A percentile compares a stretch with the other conserved stretches of the same genome.
Evolutionary conservation across 805 yeast genomes (phyloP).

Genomic region (Barnettozyma vustinii): DNA sequence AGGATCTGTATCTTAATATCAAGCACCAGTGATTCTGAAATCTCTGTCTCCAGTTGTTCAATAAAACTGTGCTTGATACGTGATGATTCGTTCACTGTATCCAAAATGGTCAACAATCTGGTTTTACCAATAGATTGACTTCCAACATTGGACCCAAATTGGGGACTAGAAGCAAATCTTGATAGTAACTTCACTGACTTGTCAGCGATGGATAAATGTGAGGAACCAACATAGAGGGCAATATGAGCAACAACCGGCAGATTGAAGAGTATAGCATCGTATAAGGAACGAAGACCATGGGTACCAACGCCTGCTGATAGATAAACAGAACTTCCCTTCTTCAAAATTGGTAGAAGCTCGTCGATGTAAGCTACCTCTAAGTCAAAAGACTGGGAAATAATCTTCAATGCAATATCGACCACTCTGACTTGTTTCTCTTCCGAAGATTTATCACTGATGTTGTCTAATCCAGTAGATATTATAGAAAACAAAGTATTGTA

Average conservation of each 20-base stretch:
- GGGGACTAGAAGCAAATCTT: conserved; percentile 42
- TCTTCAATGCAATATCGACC: conserved; percentile 37
- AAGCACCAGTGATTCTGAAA: conserved; percentile 34
- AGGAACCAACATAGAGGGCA: conserved; percentile 66
- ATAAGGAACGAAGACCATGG: conserved; percentile 58
- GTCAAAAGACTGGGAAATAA: conserved; percentile 41
- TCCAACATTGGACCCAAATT: conserved; percentile 34
- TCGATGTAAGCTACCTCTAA: conserved; percentile 58
- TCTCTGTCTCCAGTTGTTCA: conserved; percentile 52
- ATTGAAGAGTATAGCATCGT: conserved; percentile 66
- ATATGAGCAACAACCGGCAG: conserved; percentile 69
- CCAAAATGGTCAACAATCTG: conserved; percentile 63
- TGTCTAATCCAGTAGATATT: conserved; percentile 56
- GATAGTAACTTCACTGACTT: conserved; percentile 48
- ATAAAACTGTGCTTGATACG: conserved; percentile 71
- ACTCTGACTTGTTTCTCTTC: conserved; percentile 30
- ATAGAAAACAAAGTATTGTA: conserved; percentile 52
- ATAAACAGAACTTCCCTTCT: conserved; percentile 29
- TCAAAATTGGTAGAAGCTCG: conserved; percentile 45
- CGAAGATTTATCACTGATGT: conserved; percentile 34
- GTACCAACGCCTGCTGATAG: conserved; percentile 39
- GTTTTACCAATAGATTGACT: conserved; percentile 42
- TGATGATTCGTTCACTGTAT: conserved; percentile 72
- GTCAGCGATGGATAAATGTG: conserved; percentile 44
- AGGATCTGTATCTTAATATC: conserved; percentile 53